These are phyloP conservation scores for Pythium aristosporum DNA, from an alignment of 352 stramenopile genomes.

Conservation along the genomic window DNA sequence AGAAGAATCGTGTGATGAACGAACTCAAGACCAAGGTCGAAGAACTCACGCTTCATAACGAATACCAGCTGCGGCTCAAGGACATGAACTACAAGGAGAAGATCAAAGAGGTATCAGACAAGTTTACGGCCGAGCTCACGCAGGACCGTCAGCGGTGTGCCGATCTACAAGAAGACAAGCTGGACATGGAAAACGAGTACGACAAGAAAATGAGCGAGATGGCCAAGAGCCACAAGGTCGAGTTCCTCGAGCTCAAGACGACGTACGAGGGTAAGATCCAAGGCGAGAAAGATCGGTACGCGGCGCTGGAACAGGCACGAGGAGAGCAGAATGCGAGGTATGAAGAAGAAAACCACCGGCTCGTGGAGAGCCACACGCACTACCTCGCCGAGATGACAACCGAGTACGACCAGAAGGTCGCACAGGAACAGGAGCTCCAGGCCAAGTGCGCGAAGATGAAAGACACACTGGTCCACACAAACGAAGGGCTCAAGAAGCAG, in stretches of 20 bases:
- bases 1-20: constrained; percentile 90
- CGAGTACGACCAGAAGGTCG: constrained; percentile 90
- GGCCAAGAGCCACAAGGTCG: constrained; percentile 83
- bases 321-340: constrained; percentile 70
- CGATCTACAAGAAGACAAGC: constrained; percentile 89
- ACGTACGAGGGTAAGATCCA: constrained; percentile 92
- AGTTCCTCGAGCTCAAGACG: constrained; percentile 89
- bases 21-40: constrained; percentile 95
- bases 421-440: constrained; percentile 81
- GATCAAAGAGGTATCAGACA: constrained; percentile 94
- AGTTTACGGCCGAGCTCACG: constrained; percentile 93
- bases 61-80: constrained; percentile 94
- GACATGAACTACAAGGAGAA: constrained; percentile 96
- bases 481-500: constrained; percentile 89
- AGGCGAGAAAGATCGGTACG: constrained; percentile 88
- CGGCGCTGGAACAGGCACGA: constrained; percentile 73
- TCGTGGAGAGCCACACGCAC: constrained; percentile 78
- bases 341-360: constrained; percentile 74
- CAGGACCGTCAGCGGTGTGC: constrained; percentile 90
- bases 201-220: constrained; percentile 91
- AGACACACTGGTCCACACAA: constrained; percentile 78
- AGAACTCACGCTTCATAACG: constrained; percentile 92
- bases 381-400: constrained; percentile 92
- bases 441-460: constrained; percentile 57
- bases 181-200: constrained; percentile 90